These are phyloP conservation scores for Colletotrichum theobromicola DNA, from an alignment of 2,329 filamentous ascomycete genomes.

Conservation along the genomic window DNA sequence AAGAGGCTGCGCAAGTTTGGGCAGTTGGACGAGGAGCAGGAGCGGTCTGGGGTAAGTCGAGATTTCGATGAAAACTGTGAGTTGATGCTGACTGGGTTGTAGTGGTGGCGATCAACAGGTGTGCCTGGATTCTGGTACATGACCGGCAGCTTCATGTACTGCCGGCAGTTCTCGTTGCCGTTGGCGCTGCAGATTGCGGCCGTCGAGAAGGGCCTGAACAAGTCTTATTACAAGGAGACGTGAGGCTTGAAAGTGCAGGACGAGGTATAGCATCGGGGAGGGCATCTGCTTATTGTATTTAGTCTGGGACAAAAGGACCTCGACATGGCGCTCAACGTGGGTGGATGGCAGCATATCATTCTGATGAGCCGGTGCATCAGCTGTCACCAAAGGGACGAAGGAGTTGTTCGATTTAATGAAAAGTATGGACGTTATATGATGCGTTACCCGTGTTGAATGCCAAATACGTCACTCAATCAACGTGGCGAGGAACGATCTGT, in stretches of 20 bases:
- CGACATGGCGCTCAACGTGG: background rate
- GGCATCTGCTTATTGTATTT: background rate
- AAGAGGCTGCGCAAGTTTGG: slow-evolving; percentile 37
- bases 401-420: background rate
- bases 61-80: background rate
- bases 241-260: fast-evolving
- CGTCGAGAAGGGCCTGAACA: slow-evolving; percentile 27
- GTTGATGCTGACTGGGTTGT: background rate
- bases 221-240: background rate
- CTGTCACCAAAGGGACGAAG: background rate
- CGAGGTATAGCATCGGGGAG: background rate
- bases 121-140: slow-evolving; percentile 44
- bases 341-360: background rate
- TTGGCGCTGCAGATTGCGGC: slow-evolving; percentile 46
- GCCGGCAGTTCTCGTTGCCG: slow-evolving; percentile 38
- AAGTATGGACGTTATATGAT: background rate
- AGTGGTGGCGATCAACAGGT: slow-evolving; percentile 43
- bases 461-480: no score
- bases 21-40: slow-evolving; percentile 40
- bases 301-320: background rate
- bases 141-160: slow-evolving; percentile 38
- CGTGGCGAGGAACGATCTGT: no score
- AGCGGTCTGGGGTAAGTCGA: slow-evolving; percentile 27
- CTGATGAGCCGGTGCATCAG: background rate
- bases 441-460: no score